phyloP scores from a whole-genome alignment of 768 basidiomycete genomes.

The Leucosporidium scottii region DNA sequence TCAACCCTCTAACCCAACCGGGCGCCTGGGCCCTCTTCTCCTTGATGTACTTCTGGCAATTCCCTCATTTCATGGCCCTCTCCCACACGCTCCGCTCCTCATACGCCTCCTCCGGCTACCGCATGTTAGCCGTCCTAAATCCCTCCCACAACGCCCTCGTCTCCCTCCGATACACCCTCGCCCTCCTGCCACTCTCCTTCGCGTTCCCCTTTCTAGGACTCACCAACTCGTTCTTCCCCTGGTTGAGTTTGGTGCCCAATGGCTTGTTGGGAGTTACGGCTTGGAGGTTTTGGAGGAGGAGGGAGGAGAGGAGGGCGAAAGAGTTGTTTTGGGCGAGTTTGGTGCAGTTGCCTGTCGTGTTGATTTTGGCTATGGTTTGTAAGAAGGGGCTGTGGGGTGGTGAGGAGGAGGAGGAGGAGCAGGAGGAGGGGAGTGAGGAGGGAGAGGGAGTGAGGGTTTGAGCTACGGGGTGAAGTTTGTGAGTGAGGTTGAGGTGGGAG shows the following conservation, averaged over 20 bases:
- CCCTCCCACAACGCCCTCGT: conserved; percentile 77
- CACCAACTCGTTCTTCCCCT: conserved; percentile 83
- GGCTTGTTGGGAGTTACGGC: conserved; percentile 60
- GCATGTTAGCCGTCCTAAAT: conserved; percentile 77
- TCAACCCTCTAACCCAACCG: conserved; percentile 63
- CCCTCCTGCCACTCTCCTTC: conserved; percentile 67
- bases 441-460: neutral
- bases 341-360: conserved; percentile 82
- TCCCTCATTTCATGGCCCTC: conserved; percentile 95
- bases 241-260: conserved; percentile 71
- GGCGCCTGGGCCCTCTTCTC: conserved; percentile 67
- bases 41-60: conserved; percentile 93
- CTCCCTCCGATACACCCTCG: conserved; percentile 68
- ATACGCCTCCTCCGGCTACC: conserved; percentile 88
- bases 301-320: conserved; percentile 50
- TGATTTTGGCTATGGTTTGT: conserved; percentile 91
- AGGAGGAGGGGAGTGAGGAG: neutral
- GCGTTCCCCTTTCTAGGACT: conserved; percentile 81
- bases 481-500: neutral
- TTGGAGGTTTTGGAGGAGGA: conserved; percentile 63
- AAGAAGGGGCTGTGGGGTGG: conserved; percentile 59
- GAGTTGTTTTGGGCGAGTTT: conserved; percentile 69
- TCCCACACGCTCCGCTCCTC: conserved; percentile 75
- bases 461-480: neutral
- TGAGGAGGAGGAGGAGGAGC: conserved; percentile 3